Evolutionary conservation across 345 rosid genomes (phyloP), one percentile per base, ranked within the genome.

Genomic region (Camelina hispida): DNA sequence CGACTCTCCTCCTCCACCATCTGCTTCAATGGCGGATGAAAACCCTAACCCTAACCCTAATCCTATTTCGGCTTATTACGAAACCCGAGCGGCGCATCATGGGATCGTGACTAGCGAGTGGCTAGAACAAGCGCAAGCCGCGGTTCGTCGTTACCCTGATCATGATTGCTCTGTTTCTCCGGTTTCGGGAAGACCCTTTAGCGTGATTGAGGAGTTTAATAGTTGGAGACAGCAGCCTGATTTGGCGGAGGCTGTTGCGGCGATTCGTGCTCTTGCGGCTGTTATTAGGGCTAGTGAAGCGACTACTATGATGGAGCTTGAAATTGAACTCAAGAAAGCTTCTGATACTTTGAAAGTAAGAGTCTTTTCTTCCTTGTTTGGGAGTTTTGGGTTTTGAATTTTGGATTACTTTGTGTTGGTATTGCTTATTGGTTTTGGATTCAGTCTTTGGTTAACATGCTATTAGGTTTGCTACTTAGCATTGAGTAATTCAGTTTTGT

Each of bases 171-270:
- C 47, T 25, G 32, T 9, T 55, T 62, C 42, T 64, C 15, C 61
- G 9, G 82, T 78, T 34, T 10, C 38, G 2, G 62, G 55, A 47
- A 85, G 77, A 85, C 78, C 87, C 60, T 91, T 93, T 68, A 84
- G 90, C 68, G 97, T 94, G 68, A 88, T 88, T 16, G 89, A 89
- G 35, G 95, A 89, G 65, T 94, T 94, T 66, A 83, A 87, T 74
- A 74, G 34, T 61, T 89, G 96, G 98, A 83, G 98, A 83, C 85
- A 84, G 71, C 95, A 89, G 72, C 97, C 98, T 5, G 95, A 90
- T 79, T 84, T 94, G 82, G 98, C 96, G 11, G 97, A 94, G 83
- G 96, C 98, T n/a, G 96, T 94, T 37, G 95, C 98, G 14, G 98
- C 97, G 14, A 87, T 91, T 46, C 84, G 95, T 58, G 95, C 97